Percentiles rank a stretch among this genome's conserved stretches.
phyloP scores from a whole-genome alignment of 2,329 filamentous ascomycete genomes.

The Venturia nashicola region DNA sequence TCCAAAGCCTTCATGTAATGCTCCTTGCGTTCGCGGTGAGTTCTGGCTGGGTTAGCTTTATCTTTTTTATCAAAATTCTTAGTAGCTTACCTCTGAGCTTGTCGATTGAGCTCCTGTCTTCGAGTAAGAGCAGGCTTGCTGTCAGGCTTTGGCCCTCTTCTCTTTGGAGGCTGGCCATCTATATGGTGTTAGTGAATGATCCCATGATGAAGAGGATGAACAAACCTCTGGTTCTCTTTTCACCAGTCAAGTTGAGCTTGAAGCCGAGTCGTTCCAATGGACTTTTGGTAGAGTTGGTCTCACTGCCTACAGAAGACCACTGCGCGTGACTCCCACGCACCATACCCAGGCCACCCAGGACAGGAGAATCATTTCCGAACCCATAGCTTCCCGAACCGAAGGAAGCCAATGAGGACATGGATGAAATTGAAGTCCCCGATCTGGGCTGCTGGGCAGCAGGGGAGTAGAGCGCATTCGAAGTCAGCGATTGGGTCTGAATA shows the following conservation, averaged over 20 bases:
- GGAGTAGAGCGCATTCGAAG: neutral
- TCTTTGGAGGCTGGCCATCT: constrained; percentile 81
- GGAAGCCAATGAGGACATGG: constrained; percentile 4
- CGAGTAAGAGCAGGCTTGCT: constrained; percentile 88
- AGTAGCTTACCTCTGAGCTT: constrained; percentile 69
- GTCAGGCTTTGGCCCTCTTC: constrained; percentile 88
- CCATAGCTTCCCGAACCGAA: neutral
- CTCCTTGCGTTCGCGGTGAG: constrained; percentile 93
- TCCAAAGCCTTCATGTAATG: constrained; percentile 91
- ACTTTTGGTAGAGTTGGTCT: constrained; percentile 4
- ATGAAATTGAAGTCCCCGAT: neutral
- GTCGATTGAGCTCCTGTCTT: constrained; percentile 85
- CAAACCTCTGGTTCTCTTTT: constrained; percentile 13
- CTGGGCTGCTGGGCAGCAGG: constrained; percentile 1
- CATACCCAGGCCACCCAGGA: neutral
- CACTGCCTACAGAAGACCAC: constrained; percentile 2
- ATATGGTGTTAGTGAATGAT: constrained; percentile 8
- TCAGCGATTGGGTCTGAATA: constrained; percentile 7
- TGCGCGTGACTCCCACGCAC: neutral
- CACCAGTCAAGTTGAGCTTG: constrained; percentile 10
- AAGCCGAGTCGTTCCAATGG: constrained; percentile 11
- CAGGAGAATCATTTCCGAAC: neutral
- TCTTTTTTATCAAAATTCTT: neutral
- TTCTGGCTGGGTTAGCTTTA: constrained; percentile 41
- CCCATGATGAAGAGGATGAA: neutral